Conservation (phyloP, 371 early-diverging fungal genomes). For the Mortierella sp. region DNA sequence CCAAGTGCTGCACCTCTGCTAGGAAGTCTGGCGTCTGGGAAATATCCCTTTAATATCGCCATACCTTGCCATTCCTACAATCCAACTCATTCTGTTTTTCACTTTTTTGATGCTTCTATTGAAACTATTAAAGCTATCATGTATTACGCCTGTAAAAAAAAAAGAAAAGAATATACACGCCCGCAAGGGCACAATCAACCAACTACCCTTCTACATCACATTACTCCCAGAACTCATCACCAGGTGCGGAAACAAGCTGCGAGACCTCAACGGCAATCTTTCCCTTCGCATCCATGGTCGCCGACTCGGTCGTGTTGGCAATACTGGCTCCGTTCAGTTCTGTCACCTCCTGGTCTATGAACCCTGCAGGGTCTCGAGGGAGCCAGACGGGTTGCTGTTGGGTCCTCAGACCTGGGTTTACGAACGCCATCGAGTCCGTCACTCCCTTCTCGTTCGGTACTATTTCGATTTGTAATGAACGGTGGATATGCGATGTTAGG, state of each 20-base stretch:
- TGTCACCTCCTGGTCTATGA: constrained; percentile 37
- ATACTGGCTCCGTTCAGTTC: constrained; percentile 36
- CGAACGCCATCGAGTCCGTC: constrained; percentile 23
- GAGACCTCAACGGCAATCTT: constrained; percentile 24
- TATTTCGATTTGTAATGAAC: neutral
- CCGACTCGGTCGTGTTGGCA: constrained; percentile 28
- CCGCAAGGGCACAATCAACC: neutral
- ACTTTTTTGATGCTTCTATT: neutral
- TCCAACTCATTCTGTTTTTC: neutral
- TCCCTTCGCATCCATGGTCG: constrained; percentile 42
- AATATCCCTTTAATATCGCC: constrained; percentile 19
- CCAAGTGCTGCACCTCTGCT: constrained; percentile 48
- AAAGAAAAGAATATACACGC: neutral
- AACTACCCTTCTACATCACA: neutral
- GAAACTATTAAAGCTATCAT: neutral
- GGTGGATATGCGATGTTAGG: neutral
- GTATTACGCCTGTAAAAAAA: neutral
- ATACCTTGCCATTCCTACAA: neutral
- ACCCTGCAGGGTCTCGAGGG: constrained; percentile 48
- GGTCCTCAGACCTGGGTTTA: constrained; percentile 40
- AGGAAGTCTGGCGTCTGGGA: constrained; percentile 55
- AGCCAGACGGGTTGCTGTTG: constrained; percentile 40
- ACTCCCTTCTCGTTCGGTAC: constrained; percentile 20
- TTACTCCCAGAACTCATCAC: constrained; percentile 38
- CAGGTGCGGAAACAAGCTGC: constrained; percentile 26